phyloP scores from a whole-genome alignment of 139 green algal species.

The Chlorella sp. region DNA sequence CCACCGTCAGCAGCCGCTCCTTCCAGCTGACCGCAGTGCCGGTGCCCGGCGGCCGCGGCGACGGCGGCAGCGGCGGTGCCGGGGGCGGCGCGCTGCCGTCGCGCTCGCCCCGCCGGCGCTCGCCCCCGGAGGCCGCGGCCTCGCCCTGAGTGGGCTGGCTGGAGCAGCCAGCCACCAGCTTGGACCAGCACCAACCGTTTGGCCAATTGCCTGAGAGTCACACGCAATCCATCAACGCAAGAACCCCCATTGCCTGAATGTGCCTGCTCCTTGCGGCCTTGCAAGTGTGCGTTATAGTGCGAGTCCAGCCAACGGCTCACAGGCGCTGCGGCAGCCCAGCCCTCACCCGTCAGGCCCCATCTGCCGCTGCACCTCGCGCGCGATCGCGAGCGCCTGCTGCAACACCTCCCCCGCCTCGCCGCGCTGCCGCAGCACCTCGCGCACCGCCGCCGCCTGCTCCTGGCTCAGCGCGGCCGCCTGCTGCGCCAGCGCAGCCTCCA shows the following conservation, averaged over 20 bases:
- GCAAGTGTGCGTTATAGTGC: too few species aligned
- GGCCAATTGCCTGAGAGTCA: too few species aligned
- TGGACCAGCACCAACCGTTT: too few species aligned
- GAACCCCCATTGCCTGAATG: too few species aligned
- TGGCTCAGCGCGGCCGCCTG: not conserved
- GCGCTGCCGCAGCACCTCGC: conserved; percentile 5
- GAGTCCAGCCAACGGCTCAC: too few species aligned
- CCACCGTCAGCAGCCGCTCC: too few species aligned
- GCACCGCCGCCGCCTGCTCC: not conserved
- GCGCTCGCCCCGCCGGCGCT: conserved; percentile 2
- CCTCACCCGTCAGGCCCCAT: not conserved
- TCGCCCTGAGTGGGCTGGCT: conserved; percentile 1
- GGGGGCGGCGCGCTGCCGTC: not conserved
- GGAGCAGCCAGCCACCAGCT: too few species aligned
- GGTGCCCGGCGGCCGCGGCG: not conserved
- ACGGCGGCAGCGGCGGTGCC: not conserved
- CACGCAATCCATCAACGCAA: too few species aligned
- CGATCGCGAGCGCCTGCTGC: not conserved
- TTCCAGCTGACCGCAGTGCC: too few species aligned
- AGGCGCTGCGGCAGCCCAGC: not conserved
- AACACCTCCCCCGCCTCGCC: conserved; percentile 4
- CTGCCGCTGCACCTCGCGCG: not conserved
- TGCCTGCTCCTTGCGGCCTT: too few species aligned
- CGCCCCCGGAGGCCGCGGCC: not conserved
- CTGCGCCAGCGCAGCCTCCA: conserved; percentile 8